Evolutionary conservation across 139 green algal genomes (phyloP).

Genomic region (Coelastrella sp.): DNA sequence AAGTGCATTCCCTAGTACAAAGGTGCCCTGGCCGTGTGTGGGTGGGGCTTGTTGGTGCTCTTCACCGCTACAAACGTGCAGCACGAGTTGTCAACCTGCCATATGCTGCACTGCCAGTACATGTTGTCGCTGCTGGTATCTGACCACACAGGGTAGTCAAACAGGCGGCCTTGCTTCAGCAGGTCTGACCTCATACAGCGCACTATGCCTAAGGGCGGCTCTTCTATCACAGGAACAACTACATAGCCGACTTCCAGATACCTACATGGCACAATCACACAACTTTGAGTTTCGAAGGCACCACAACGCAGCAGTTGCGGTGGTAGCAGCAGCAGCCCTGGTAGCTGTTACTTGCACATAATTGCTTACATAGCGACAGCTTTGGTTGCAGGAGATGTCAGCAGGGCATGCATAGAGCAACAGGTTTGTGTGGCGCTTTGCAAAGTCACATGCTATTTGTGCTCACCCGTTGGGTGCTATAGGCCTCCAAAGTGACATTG

Average conservation of each 20-base stretch:
- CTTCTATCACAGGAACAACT: conserved; percentile 74
- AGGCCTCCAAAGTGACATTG: conserved; percentile 86
- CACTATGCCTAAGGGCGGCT: conserved; percentile 69
- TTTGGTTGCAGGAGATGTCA: too few species aligned
- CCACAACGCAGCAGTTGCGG: too few species aligned
- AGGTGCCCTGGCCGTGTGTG: conserved; percentile 10
- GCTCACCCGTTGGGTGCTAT: conserved; percentile 76
- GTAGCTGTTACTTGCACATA: too few species aligned
- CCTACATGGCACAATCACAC: background rate
- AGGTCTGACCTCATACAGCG: conserved; percentile 78
- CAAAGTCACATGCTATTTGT: too few species aligned
- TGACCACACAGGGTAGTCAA: conserved; percentile 78
- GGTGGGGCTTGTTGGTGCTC: conserved; percentile 29
- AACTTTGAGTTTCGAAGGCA: too few species aligned
- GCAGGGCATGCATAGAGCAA: too few species aligned
- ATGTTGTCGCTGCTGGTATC: conserved; percentile 69
- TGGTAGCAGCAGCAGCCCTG: too few species aligned
- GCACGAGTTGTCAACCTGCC: conserved; percentile 75
- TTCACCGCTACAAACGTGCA: conserved; percentile 44
- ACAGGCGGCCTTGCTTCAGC: conserved; percentile 43
- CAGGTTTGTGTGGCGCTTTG: too few species aligned
- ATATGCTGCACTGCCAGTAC: conserved; percentile 82
- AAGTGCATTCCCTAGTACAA: background rate
- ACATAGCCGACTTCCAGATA: conserved; percentile 78
- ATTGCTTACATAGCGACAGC: too few species aligned